phyloP scores from a whole-genome alignment of 164 flowering plant species.

The Magnolia sinica region DNA sequence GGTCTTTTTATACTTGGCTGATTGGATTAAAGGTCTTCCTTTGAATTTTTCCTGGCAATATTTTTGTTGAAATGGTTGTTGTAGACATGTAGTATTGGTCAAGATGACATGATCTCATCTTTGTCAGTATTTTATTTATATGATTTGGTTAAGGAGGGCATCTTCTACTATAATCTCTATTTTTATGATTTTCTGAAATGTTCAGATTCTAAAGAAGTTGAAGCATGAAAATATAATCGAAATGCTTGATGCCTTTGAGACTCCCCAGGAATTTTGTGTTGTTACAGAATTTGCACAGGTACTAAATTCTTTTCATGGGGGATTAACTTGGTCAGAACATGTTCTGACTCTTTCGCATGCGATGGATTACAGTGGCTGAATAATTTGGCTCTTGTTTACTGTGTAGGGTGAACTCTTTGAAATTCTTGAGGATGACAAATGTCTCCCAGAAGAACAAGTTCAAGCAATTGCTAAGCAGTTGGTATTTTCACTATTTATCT shows the following conservation, averaged over 20 bases:
- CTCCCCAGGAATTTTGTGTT: conserved; percentile 91
- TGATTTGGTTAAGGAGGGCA: background rate
- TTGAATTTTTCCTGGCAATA: background rate
- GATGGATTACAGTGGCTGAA: conserved; percentile 3
- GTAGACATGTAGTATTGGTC: background rate
- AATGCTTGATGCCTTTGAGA: conserved; percentile 98
- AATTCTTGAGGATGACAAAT: conserved; percentile 92
- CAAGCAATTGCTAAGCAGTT: conserved; percentile 97
- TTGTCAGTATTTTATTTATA: background rate
- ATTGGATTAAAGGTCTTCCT: background rate
- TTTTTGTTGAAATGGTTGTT: background rate
- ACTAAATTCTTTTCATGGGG: conserved; percentile 8
- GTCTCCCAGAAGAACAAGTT: conserved; percentile 95
- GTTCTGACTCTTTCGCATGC: background rate
- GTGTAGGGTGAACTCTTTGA: conserved; percentile 94
- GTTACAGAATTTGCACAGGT: conserved; percentile 98
- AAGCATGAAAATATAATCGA: conserved; percentile 93
- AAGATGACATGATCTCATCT: background rate
- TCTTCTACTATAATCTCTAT: background rate
- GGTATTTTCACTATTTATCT: conserved; percentile 40
- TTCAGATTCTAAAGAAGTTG: conserved; percentile 85
- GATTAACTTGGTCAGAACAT: background rate
- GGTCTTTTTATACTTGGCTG: no score
- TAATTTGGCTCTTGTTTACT: background rate
- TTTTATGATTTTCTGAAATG: conserved; percentile 7